These are phyloP conservation scores for Arachis monticola DNA, from an alignment of 331 rosid species.

Conservation along the genomic window DNA sequence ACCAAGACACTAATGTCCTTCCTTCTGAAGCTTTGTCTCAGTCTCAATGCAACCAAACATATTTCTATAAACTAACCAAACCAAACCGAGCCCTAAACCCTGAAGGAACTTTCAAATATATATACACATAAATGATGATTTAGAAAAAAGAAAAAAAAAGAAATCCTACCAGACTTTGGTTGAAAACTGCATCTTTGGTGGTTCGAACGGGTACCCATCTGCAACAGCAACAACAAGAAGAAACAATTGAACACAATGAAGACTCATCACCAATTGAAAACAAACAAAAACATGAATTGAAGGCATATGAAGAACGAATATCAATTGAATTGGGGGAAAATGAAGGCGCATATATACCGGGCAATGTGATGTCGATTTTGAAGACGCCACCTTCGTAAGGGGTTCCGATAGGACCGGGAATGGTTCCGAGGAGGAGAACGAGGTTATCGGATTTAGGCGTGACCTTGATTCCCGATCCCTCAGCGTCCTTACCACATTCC, in stretches of 20 bases:
- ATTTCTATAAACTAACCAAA: no score
- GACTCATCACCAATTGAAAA: not conserved
- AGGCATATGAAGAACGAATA: not conserved
- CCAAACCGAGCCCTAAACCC: no score
- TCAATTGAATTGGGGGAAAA: not conserved
- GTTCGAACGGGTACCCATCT: conserved; percentile 99
- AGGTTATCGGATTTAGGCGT: conserved; percentile 70
- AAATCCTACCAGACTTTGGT: conserved; percentile 89
- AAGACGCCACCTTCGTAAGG: conserved; percentile 97
- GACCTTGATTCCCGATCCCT: conserved; percentile 81
- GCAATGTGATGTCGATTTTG: conserved; percentile 87
- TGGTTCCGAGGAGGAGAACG: conserved; percentile 66
- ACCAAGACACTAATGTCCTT: no score
- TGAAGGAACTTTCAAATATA: no score
- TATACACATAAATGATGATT: no score
- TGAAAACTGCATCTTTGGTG: conserved; percentile 93
- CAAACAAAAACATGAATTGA: not conserved
- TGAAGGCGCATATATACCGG: conserved; percentile 48
- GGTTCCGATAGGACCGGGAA: conserved; percentile 84
- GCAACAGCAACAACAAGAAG: conserved; percentile 44
- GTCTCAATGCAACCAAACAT: no score
- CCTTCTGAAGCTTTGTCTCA: no score
- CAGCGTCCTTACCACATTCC: conserved; percentile 83
- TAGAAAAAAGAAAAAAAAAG: not conserved
- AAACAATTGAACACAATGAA: not conserved